Percentiles rank a stretch among this genome's conserved stretches.
phyloP scores from a whole-genome alignment of 2,329 filamentous ascomycete genomes.

The Macrophomina phaseolina region DNA sequence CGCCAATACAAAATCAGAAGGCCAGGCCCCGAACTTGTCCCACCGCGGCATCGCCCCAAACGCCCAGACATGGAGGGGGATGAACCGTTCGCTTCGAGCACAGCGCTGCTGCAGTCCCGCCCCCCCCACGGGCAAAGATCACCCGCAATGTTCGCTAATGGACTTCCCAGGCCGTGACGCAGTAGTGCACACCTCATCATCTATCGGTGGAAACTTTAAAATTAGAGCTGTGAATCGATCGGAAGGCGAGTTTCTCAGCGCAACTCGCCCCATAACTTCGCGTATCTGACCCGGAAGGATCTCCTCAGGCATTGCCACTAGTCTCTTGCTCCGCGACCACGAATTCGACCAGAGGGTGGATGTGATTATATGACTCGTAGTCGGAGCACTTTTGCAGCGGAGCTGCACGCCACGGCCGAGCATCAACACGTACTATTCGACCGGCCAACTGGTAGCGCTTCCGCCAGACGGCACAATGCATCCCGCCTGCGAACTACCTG shows the following conservation, averaged over 20 bases:
- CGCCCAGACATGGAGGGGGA: neutral
- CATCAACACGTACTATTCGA: neutral
- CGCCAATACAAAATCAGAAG: slow-evolving; percentile 10
- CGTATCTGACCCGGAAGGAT: slow-evolving; percentile 7
- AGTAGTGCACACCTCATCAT: neutral
- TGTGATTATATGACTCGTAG: neutral
- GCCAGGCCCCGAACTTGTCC: neutral
- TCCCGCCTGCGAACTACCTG: slow-evolving; percentile 1
- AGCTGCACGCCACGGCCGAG: slow-evolving; percentile 8
- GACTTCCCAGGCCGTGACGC: neutral
- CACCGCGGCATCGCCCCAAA: neutral
- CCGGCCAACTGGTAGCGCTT: slow-evolving; percentile 4
- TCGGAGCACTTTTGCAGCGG: slow-evolving; percentile 5
- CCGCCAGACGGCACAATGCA: slow-evolving; percentile 6
- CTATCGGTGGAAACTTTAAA: neutral
- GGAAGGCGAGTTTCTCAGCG: neutral
- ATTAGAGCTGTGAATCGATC: neutral
- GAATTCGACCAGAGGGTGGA: neutral
- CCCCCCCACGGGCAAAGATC: neutral
- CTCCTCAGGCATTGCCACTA: neutral
- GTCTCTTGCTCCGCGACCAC: neutral
- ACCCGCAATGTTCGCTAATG: neutral
- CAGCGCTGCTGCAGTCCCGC: neutral
- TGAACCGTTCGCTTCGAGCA: neutral
- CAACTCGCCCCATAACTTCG: neutral